Evolutionary conservation across 108 stramenopile genomes (phyloP), one percentile per base, ranked within the genome.

Genomic region (Fragilariopsis cylindrus): DNA sequence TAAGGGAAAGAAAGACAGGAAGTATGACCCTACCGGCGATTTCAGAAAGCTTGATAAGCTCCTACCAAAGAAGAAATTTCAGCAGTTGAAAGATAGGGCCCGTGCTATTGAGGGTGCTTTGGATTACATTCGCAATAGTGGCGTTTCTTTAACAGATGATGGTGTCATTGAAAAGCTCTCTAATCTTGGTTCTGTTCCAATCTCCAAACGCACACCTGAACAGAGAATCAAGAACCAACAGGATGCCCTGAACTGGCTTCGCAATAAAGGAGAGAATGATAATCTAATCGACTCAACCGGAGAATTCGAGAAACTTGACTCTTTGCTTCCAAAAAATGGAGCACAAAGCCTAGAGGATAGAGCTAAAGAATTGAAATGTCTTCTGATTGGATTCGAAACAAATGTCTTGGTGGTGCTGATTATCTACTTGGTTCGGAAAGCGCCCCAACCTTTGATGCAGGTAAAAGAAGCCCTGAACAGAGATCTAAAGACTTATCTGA

Each of bases 301-400:
- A 30, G 71, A 63, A 55, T 77, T 71, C 49, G 44, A 53, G 62
- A 70, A 70, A 8, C 18, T 82, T 58, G 72, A 77, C 44, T 60
- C 43, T 65, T 65, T 71, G 63, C 75, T 55, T 60, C 72, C 48
- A 19, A 60, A 47, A 21, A 74, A 47, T 50, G 49, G 21, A 44
- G 39, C 19, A 13, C 76, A 69, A 30, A 70, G 43, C 16, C 48
- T 16, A 4, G 60, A 62, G 57, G 63, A 45, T 43, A 57, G 72
- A 39, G 69, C 72, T 21, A 63, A 65, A 55, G 80, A 85, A 81
- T 85, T 58, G 80, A 77, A 67, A 74, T 57, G 46, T 76, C 80
- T 8, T 42, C 81, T 6, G 72, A 60, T 46, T 75, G 74, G 74
- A 69, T 79, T 43, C 18, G 60, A 30, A 69, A 70, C 69, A 30